These are phyloP conservation scores for Conoideocrella luteorostrata DNA, from an alignment of 2,329 filamentous ascomycete genomes.

Conservation along the genomic window DNA sequence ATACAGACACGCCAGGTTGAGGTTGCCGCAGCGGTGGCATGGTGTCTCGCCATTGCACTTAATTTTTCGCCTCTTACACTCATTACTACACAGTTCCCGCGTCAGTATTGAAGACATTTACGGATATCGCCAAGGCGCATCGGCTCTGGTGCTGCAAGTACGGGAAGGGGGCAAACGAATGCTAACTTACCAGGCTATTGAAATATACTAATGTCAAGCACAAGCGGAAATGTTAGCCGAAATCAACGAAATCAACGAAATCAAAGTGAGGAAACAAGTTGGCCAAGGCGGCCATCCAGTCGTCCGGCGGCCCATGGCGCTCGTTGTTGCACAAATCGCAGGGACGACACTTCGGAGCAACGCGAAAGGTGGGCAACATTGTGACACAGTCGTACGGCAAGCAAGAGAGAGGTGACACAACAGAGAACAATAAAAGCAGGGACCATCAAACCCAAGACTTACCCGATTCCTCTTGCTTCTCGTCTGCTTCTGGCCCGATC, in stretches of 20 bases:
- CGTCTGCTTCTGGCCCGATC: conserved; percentile 44
- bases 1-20: conserved; percentile 60
- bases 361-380: background rate
- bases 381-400: background rate
- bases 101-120: too few species aligned
- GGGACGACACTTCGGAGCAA: background rate
- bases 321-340: background rate
- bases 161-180: too few species aligned
- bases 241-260: too few species aligned
- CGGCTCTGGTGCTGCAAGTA: too few species aligned
- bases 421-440: background rate
- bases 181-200: conserved; percentile 50
- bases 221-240: conserved; percentile 1
- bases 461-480: conserved; percentile 55
- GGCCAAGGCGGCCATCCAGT: background rate
- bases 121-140: too few species aligned
- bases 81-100: too few species aligned
- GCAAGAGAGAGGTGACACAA: background rate
- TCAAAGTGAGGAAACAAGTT: background rate
- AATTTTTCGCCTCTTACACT: conserved; percentile 69
- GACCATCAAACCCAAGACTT: conserved; percentile 34
- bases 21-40: conserved; percentile 62
- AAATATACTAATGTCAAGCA: conserved; percentile 43
- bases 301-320: background rate
- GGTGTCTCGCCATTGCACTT: conserved; percentile 67